Conservation (phyloP, 257 asterid species). For the Misopates orontium region DNA sequence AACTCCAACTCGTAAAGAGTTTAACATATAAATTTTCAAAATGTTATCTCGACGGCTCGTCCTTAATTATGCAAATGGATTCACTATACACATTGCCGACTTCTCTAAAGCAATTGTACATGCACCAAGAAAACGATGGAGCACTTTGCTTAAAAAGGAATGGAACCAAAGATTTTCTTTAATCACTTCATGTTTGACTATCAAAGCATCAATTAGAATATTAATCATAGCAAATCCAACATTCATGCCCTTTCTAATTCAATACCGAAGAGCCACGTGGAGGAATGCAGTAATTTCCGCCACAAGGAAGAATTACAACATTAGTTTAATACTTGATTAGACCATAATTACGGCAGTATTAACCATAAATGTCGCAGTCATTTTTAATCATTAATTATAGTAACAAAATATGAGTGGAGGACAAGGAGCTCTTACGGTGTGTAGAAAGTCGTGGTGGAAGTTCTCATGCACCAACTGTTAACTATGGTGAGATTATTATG, state of each 20-base stretch:
- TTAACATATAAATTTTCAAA: too few relatives aligned
- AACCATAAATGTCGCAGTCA: background rate
- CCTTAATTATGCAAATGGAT: too few relatives aligned
- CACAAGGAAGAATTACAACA: too few relatives aligned
- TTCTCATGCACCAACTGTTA: constrained; percentile 18
- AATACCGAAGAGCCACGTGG: constrained; percentile 7
- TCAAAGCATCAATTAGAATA: background rate
- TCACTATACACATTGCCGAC: too few relatives aligned
- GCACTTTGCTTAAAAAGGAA: constrained; percentile 20
- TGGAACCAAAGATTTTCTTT: background rate
- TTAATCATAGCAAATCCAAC: background rate
- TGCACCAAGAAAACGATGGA: constrained; percentile 6
- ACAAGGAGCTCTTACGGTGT: background rate
- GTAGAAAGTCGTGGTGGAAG: constrained; percentile 15
- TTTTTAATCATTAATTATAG: background rate
- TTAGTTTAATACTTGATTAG: too few relatives aligned
- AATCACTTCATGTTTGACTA: constrained; percentile 11
- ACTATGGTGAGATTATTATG: background rate
- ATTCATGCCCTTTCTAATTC: background rate
- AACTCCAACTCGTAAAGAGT: too few relatives aligned
- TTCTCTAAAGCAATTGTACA: too few relatives aligned
- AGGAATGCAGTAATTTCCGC: background rate
- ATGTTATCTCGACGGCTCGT: too few relatives aligned
- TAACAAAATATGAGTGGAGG: background rate
- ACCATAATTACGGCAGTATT: too few relatives aligned